These are phyloP conservation scores for Naganishia vishniacii DNA, from an alignment of 768 basidiomycete species.

Conservation along the genomic window DNA sequence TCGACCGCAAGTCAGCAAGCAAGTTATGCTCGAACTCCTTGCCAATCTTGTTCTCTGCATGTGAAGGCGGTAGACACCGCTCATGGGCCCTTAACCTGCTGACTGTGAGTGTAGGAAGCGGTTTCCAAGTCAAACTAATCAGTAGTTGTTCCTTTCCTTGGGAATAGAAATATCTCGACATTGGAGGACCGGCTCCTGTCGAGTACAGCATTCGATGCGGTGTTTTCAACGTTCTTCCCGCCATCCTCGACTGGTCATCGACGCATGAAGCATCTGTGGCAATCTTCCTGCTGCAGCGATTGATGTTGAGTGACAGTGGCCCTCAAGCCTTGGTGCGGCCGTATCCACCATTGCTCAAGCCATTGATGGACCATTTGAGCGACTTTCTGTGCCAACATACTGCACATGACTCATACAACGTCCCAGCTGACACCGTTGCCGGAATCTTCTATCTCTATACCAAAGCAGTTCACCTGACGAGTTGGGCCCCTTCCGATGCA, in stretches of 20 bases:
- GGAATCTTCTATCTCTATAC: slow-evolving; percentile 22
- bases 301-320: slow-evolving; percentile 16
- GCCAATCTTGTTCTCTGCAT: slow-evolving; percentile 25
- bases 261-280: slow-evolving; percentile 18
- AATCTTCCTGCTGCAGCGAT: slow-evolving; percentile 14
- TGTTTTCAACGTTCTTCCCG: slow-evolving; percentile 18
- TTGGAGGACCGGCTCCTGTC: slow-evolving; percentile 21
- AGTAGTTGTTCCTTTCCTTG: background rate
- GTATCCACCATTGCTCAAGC: background rate
- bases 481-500: background rate
- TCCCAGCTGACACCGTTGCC: slow-evolving; percentile 14
- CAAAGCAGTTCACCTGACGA: background rate
- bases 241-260: slow-evolving; percentile 5
- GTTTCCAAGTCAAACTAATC: background rate
- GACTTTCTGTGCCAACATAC: background rate
- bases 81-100: slow-evolving; percentile 19
- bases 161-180: slow-evolving; percentile 24
- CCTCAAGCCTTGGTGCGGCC: background rate
- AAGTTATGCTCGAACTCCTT: slow-evolving; percentile 14
- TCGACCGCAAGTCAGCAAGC: background rate
- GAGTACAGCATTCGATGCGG: slow-evolving; percentile 22
- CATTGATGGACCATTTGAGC: background rate
- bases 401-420: background rate
- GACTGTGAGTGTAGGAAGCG: slow-evolving; percentile 6
- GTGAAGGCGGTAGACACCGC: slow-evolving; percentile 9